Base-by-base conservation (phyloP, 1,139 yeast species). In the Saccharomyces hybrid region DNA sequence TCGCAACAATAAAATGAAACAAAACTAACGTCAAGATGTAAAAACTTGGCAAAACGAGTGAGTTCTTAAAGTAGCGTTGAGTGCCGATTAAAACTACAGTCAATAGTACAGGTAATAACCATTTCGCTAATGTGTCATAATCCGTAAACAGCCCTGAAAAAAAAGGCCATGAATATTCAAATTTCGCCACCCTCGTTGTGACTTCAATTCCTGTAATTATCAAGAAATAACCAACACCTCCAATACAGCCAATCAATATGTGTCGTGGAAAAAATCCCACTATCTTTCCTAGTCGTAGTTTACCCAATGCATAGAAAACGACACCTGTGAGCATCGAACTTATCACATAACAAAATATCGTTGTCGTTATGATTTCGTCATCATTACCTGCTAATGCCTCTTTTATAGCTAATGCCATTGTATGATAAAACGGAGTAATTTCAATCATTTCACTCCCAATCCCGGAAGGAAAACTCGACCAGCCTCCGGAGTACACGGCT, bases 381-480 rank as follows among this genome's bases (percentile, higher is more conserved):
- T 76, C 72, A 38, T 73, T 75, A 8, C 75, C 80, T 1, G 84
- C 83, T 67, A 87, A 74, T 28, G 82, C 79, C 4, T 71, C 70
- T 65, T 83, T 74, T 49, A 93, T 84, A 4, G 86, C 77, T 26
- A 81, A 75, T 0, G 98, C 97, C 96, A 93, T 91, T 3, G 95
- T 80, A 67, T 93, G 99, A 75, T 93, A 93, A 69, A 93, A 93
- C 1, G 99, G 99, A 0, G 97, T 95, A 23, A 93, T 91, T 70
- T 93, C 99, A 61, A 93, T 93, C 99, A 93, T 93, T 73, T 93
- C 99, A 3, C 97, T 88, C 0, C 99, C 99, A 51, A 91, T 84
- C 8, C 96, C 97, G 7, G 93, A 80, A 59, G 82, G 83, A 72
- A 93, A 93, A 4, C 89, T 86, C 11, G 96, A 88, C 1, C 95